Evolutionary conservation across 2,329 filamentous ascomycete genomes (phyloP).

Genomic region (Penicillium sp.): DNA sequence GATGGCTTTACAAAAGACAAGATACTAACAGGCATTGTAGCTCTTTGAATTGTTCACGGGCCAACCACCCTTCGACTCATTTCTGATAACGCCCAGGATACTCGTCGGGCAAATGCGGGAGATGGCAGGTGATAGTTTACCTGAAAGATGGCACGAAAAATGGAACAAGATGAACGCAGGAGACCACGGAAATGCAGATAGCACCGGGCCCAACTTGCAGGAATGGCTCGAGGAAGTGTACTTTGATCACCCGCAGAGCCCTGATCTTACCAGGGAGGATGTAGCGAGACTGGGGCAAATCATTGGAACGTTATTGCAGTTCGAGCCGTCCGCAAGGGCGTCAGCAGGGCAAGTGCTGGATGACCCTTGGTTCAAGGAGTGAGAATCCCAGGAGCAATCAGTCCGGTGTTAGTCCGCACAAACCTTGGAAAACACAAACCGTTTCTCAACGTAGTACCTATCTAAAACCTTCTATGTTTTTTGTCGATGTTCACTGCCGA

Average conservation of each 20-base stretch:
- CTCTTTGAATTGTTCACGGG: conserved; percentile 44
- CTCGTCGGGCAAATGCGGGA: conserved; percentile 41
- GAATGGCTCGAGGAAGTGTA: conserved; percentile 22
- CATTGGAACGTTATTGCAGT: background rate
- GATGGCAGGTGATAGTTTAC: conserved; percentile 34
- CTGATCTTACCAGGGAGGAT: conserved; percentile 26
- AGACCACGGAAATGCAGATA: conserved; percentile 13
- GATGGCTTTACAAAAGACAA: no score
- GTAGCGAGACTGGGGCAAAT: background rate
- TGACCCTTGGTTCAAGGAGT: conserved; percentile 2
- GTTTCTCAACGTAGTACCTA: no score
- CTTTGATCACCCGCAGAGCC: conserved; percentile 18
- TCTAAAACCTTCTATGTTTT: no score
- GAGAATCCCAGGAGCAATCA: no score
- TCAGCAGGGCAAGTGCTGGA: background rate
- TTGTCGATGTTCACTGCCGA: no score
- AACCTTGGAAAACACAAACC: no score
- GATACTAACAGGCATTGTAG: conserved; percentile 23
- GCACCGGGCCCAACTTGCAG: conserved; percentile 27
- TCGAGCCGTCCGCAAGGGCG: background rate
- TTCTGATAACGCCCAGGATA: conserved; percentile 35
- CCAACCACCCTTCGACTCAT: conserved; percentile 41
- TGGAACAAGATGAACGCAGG: conserved; percentile 30
- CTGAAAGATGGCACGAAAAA: conserved; percentile 34
- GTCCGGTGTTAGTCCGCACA: no score